Evolutionary conservation across 306 rosid species (phyloP), one percentile per base, ranked within the genome.

Genomic region (Vachellia collinsii): DNA sequence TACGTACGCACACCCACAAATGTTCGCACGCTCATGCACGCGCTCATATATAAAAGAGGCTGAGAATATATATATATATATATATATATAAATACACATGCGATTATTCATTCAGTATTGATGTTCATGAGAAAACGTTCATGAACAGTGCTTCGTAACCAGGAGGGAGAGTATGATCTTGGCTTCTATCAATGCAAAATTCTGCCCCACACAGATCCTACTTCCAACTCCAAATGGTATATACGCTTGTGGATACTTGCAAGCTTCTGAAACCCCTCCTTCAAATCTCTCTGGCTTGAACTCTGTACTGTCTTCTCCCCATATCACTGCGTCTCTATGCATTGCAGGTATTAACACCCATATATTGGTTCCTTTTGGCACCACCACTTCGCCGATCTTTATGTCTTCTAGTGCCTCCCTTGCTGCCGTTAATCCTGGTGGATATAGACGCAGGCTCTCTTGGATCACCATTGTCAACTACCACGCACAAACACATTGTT

Each of bases 381-480:
- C 41, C 39, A 67, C 51, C 5, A 80, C 6, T 19, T 77, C 81
- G 7, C 87, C 87, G 1, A 86, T 44, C 38, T 86, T 83, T 56
- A 80, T 59, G 3, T 80, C 83, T 16, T 47, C 53, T 6, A 83
- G 66, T 16, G 75, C 85, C 70, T 73, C 87, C 64, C 89, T 86
- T 6, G 89, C 8, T 1, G n/a, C 13, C 20, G 39, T 29, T 0
- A 80, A 9, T 22, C 68, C 85, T 1, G 87, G 83, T 7, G 79
- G 72, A 6, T 80, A 86, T 0, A 86, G 80, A 4, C 85, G 87
- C 9, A 86, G 71, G 64, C 87, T 83, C 77, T 86, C 87, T 37
- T 83, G 87, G 51, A 86, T 86, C 79, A 86, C 89, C 85, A 83
- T 83, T 11, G 83, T 86, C 23, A 86, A 51, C 85, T 80, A 48